Evolutionary conservation across 2,329 filamentous ascomycete species (phyloP).

Genomic region (Leptoxyphium fumago): DNA sequence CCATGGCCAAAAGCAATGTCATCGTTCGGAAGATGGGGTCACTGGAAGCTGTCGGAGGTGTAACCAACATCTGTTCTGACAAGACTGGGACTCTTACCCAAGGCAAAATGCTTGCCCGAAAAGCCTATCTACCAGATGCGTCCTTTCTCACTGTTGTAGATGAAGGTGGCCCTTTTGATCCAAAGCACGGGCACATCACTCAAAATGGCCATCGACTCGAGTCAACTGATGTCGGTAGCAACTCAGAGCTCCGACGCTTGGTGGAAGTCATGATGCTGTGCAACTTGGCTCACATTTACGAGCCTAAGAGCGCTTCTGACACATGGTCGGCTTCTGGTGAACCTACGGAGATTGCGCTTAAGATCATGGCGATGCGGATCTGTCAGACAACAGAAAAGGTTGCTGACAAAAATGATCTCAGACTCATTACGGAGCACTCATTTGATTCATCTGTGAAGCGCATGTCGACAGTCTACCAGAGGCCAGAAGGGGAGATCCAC

Average conservation of each 20-base stretch:
- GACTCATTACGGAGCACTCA: constrained; percentile 15
- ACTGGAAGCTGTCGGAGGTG: constrained; percentile 48
- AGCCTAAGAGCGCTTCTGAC: constrained; percentile 32
- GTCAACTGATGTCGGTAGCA: constrained; percentile 29
- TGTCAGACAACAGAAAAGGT: constrained; percentile 11
- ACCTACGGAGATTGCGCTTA: constrained; percentile 58
- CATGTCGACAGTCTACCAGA: constrained; percentile 19
- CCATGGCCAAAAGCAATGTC: constrained; percentile 48
- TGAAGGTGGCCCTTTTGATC: constrained; percentile 42
- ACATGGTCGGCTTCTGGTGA: constrained; percentile 49
- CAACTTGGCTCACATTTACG: constrained; percentile 44
- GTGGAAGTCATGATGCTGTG: constrained; percentile 49
- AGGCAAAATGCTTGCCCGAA: constrained; percentile 46
- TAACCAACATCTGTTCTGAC: constrained; percentile 55
- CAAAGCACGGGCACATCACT: constrained; percentile 44
- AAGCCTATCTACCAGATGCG: constrained; percentile 42
- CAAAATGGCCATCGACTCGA: constrained; percentile 3
- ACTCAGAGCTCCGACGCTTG: constrained; percentile 30
- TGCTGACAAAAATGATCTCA: constrained; percentile 6
- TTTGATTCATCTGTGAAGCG: constrained; percentile 22
- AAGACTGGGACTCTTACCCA: constrained; percentile 46
- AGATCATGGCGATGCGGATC: constrained; percentile 56
- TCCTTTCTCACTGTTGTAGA: constrained; percentile 44
- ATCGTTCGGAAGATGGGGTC: constrained; percentile 50
- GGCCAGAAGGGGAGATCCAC: constrained; percentile 3